Evolutionary conservation across 306 rosid genomes (phyloP).

Genomic region (Leucaena leucocephala): DNA sequence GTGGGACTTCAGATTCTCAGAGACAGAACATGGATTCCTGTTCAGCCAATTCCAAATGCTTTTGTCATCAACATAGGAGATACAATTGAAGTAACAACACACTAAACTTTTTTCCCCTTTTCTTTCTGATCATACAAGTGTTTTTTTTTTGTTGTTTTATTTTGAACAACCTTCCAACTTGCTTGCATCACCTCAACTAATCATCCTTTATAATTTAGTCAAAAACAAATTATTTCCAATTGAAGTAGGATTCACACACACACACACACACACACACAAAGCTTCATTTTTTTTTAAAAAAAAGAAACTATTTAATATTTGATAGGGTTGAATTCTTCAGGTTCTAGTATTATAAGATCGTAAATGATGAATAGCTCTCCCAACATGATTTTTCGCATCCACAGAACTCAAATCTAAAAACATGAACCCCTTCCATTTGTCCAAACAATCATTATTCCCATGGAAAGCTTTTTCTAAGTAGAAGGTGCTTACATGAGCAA

Average conservation of each 20-base stretch:
- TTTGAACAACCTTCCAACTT: neutral
- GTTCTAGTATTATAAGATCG: neutral
- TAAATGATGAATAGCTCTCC: neutral
- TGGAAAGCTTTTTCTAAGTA: neutral
- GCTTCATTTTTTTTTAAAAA: no score
- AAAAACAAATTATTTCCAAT: neutral
- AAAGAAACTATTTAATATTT: no score
- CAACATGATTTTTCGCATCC: neutral
- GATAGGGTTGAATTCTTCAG: neutral
- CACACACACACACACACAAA: no score
- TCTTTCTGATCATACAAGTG: neutral
- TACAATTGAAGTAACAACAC: conserved; percentile 72
- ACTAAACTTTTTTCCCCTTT: conserved; percentile 18
- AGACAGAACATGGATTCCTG: conserved; percentile 70
- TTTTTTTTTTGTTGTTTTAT: neutral
- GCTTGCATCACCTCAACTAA: neutral
- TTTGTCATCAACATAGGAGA: conserved; percentile 95
- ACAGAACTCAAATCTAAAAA: neutral
- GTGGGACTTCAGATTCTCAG: conserved; percentile 89
- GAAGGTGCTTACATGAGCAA: neutral
- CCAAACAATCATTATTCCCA: neutral
- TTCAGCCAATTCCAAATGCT: conserved; percentile 82
- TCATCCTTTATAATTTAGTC: neutral
- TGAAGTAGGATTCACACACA: neutral
- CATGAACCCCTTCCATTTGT: neutral